These are phyloP conservation scores for Plasmopara viticola DNA, from an alignment of 352 stramenopile genomes.

Conservation along the genomic window DNA sequence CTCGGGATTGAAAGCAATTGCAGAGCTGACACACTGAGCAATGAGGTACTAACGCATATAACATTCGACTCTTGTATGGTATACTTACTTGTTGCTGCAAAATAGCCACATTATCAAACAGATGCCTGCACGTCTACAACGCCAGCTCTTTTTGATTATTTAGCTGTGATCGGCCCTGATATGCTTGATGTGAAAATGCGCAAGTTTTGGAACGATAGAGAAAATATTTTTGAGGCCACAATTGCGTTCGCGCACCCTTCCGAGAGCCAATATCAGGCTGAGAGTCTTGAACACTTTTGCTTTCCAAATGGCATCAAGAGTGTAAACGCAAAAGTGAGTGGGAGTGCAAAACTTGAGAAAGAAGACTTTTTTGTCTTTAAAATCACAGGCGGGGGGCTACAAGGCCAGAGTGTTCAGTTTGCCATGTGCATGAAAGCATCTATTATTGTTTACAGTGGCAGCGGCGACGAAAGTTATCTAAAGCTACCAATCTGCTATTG, in stretches of 20 bases:
- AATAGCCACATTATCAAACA: constrained; percentile 1
- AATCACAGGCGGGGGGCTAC: constrained; percentile 39
- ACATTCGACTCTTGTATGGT: neutral
- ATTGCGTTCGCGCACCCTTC: constrained; percentile 61
- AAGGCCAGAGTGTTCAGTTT: constrained; percentile 51
- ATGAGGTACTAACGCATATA: constrained; percentile 9
- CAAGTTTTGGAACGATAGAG: constrained; percentile 36
- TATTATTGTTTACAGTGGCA: constrained; percentile 15
- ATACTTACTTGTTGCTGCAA: neutral
- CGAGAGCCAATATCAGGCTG: constrained; percentile 54
- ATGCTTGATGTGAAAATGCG: constrained; percentile 36
- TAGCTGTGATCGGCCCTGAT: constrained; percentile 41
- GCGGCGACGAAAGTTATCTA: constrained; percentile 8
- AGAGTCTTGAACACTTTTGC: constrained; percentile 72
- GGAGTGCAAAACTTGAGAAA: constrained; percentile 1
- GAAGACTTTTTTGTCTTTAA: constrained; percentile 45
- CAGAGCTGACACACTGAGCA: neutral
- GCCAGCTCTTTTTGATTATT: constrained; percentile 35
- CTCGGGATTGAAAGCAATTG: constrained; percentile 7
- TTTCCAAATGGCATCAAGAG: constrained; percentile 41
- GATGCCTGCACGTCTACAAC: neutral
- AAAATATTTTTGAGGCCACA: constrained; percentile 47
- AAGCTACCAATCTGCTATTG: constrained; percentile 45
- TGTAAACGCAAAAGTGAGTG: neutral
- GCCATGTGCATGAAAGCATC: constrained; percentile 45